Base-by-base conservation (phyloP, 176 grass and related monocot species). In the Chloris gayana region DNA sequence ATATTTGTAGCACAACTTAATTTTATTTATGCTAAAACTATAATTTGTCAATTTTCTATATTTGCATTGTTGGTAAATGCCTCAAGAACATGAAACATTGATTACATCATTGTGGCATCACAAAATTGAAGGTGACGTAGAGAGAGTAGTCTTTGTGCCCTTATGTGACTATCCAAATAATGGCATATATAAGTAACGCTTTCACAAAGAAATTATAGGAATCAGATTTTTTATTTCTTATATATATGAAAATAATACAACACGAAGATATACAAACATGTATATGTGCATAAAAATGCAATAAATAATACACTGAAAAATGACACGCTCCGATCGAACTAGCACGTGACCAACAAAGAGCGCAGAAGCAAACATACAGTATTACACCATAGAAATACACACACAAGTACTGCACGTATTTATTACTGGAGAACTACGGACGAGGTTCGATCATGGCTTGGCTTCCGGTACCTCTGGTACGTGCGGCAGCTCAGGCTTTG, bases 361-460 rank as follows among this genome's bases (percentile, higher is more conserved):
- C n/a, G 14, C 75, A 22, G 14, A 78, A 11, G 5, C 17, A 17
- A 50, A n/a, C 7, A 67, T 44, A 50, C 74, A 64, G 3, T 13
- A 49, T 47, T 22, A 51, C 45, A 69, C 37, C 26, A 35, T 54
- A 47, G 14, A 19, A 67, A 22, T 35, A 29, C 29, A 30, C 24
- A 10, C 3, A 75, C 11, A 33, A 18, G 29, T 19, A 64, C 29
- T 33, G 29, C 17, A 8, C 14, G 62, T 9, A 19, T 33, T 3
- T 64, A 64, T 33, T 64, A 32, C 30, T 64, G 62, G 27, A 31
- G 57, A 29, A 25, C 21, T n/a, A 24, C 22, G 32, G 14, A 33
- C 9, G 42, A 21, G 5, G 9, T 72, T 26, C 32, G 15, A 22
- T 87, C 86, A 88, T 70, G 75, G 56, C 78, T 64, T 39, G 1